These are phyloP conservation scores for Aegilops longissima DNA, from an alignment of 176 grass and related monocot genomes.

Conservation along the genomic window DNA sequence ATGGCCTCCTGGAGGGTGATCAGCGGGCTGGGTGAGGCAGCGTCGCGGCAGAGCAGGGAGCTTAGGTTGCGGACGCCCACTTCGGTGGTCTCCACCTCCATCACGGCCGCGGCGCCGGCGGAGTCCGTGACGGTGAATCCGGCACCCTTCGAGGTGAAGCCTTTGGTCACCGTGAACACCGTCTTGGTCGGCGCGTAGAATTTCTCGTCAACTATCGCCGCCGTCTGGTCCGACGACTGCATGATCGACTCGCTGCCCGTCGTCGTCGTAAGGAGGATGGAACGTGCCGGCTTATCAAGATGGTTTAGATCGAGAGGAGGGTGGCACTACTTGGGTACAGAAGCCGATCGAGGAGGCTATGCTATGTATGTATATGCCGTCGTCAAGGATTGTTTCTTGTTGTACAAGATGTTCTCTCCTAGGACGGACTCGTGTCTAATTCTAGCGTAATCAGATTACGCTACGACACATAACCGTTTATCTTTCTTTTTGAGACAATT, in stretches of 20 bases:
- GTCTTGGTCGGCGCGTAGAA: not conserved
- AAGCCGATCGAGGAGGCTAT: no score
- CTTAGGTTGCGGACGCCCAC: conserved; percentile 29
- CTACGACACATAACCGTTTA: no score
- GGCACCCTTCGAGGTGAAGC: no score
- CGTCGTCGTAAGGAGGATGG: not conserved
- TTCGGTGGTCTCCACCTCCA: conserved; percentile 43
- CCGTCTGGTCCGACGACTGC: not conserved
- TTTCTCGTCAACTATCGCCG: not conserved
- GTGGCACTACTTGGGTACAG: no score
- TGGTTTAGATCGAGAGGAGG: no score
- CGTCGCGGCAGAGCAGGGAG: conserved; percentile 33
- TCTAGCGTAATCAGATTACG: no score
- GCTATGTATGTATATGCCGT: no score
- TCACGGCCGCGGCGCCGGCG: conserved; percentile 16
- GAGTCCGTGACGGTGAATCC: conserved; percentile 46
- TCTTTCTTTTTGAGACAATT: no score
- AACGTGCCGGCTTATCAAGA: not conserved
- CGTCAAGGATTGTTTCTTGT: no score
- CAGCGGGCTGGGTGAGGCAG: conserved; percentile 4
- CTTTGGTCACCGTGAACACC: no score
- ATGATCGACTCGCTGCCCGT: not conserved
- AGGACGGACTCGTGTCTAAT: no score
- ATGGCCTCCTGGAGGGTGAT: conserved; percentile 36
- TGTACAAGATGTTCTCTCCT: no score